Base-by-base conservation (phyloP, 768 basidiomycete species). In the Coprinopsis marcescibilis region DNA sequence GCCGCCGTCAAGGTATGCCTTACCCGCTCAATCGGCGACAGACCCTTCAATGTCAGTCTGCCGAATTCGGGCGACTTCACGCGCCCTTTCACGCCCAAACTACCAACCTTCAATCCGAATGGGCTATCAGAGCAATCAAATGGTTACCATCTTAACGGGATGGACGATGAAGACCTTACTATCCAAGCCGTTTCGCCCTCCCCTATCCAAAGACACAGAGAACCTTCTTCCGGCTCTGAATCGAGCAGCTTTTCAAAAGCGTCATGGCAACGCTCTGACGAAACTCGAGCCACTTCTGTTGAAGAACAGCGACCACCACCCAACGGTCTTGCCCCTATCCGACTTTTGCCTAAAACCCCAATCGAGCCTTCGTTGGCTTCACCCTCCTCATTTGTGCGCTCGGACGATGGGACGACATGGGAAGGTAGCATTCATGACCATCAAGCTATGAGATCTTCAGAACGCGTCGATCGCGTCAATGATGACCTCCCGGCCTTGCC, bases 1-100 rank as follows among this genome's bases (percentile, higher is more conserved):
- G 76, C 83, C 6, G 80, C 89, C 20, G 89, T 94, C 54, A 90
- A 86, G 65, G 75, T 84, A 50, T 93, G 89, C 59, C 65, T 94
- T 46, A 80, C 74, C 59, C 75, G 82, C 42, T 71, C 82, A 17
- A 64, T 73, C 11, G 74, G 76, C 33, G 82, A 83, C 56, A 71
- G 73, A 30, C 75, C 81, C 8, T 82, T 86, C 58, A 64, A 86
- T 51, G 73, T 86, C 60, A 76, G 81, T 53, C 65, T 85, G 21
- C 85, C 84, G 14, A 65, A 63, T 23, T 62, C 62, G 19, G 73
- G 70, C 19, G 73, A 78, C 48, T 62, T 72, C 36, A 70, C 66
- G 35, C 61, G 65, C 15, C 56, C 70, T 29, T 72, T 75, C 51
- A 72, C 74, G 6, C 73, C 75, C 14, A 73, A 67, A 60, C 75